Base-by-base conservation (phyloP, 495 filamentous ascomycete species). In the Tuber brumale region DNA sequence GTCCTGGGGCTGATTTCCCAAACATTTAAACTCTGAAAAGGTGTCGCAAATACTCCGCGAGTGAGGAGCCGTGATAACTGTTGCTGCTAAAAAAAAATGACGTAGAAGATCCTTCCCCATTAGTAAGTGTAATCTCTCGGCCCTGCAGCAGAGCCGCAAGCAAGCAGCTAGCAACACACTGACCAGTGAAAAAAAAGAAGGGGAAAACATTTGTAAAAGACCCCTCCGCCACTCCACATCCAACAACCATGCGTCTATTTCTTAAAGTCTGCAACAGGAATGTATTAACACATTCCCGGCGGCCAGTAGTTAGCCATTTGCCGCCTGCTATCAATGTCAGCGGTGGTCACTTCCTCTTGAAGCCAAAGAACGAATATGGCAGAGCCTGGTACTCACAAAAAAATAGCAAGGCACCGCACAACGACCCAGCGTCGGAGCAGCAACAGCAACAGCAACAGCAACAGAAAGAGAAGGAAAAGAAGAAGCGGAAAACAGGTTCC, bases 401-500 rank as follows among this genome's bases (percentile, higher is more conserved):
- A 66, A 66, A 66, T 18, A 31, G 14, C 57, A 66, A 66, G 12
- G 27, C 57, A 18, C n/a, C 27, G 12, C 12, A 66, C 14, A 66
- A 66, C 27, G 57, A 66, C 27, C 57, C 12, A 66, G 12, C 27
- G n/a, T 31, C 57, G 12, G n/a, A 66, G 27, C 27, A 27, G 27
- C 57, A 31, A 6, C 48, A n/a, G 46, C 46, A 51, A 7, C 48
- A 57, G 23, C 48, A 57, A 1, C 48, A 57, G 23, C 48, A 57
- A 57, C 57, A 66, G 4, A 66, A 66, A 18, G 57, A 66, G 31
- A 71, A 71, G 43, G 70, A 42, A 71, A 45, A 80, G 45, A 80
- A 81, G 74, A 80, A 81, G 43, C 79, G 76, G 48, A 74, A 74
- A 23, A 72, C 72, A 16, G 76, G 77, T 27, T 80, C 79, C 39